These are phyloP conservation scores for Serendipita indica DNA, from an alignment of 768 basidiomycete species.

Conservation along the genomic window DNA sequence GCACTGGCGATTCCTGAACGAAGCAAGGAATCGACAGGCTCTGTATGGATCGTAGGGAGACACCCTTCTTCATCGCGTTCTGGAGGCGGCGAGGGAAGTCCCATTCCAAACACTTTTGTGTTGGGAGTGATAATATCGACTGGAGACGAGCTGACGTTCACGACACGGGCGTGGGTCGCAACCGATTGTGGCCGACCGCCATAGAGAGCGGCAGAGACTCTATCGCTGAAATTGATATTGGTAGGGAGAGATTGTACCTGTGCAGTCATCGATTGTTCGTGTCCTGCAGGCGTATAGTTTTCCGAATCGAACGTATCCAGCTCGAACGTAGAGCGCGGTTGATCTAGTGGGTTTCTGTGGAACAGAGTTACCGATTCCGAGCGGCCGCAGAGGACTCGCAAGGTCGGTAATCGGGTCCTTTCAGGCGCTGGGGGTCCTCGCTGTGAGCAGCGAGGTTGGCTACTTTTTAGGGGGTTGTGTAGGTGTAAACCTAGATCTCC, in stretches of 20 bases:
- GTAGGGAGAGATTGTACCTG: constrained; percentile 5
- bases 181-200: neutral
- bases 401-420: constrained; percentile 2
- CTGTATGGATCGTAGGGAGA: neutral
- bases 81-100: constrained; percentile 8
- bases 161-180: neutral
- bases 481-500: neutral
- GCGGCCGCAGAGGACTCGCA: constrained; percentile 6
- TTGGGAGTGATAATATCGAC: neutral
- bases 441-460: neutral
- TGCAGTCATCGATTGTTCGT: constrained; percentile 3
- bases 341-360: neutral
- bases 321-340: neutral
- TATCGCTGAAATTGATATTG: neutral
- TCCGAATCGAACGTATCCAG: neutral
- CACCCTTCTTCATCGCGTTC: neutral
- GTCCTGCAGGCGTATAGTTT: neutral
- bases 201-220: neutral
- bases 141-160: neutral
- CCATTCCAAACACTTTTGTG: neutral
- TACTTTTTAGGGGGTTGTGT: neutral
- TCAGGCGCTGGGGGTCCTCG: constrained; percentile 8
- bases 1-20: constrained; percentile 9
- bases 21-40: neutral
- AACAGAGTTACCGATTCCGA: constrained; percentile 8